Conservation (phyloP, 257 asterid species). For the Nicotiana undulata region DNA sequence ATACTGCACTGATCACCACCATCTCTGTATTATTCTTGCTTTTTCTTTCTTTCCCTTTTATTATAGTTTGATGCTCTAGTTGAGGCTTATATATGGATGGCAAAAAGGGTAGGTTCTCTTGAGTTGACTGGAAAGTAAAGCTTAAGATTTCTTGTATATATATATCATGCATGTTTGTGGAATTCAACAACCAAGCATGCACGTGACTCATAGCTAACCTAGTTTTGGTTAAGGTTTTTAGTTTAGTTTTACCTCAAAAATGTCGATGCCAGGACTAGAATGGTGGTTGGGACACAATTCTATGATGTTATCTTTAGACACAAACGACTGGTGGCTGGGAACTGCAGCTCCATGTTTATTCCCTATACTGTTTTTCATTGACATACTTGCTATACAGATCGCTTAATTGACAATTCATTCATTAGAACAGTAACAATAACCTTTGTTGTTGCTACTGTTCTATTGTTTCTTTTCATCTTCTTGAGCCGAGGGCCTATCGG, state of each 20-base stretch:
- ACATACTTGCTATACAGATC: neutral
- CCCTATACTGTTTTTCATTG: neutral
- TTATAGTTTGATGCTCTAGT: neutral
- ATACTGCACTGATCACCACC: neutral
- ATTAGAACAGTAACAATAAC: neutral
- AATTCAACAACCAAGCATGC: neutral
- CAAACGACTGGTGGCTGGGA: neutral
- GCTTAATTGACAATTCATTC: neutral
- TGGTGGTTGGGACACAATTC: neutral
- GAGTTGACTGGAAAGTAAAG: neutral
- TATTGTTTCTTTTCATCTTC: too few relatives aligned
- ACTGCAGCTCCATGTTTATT: neutral
- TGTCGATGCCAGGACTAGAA: neutral
- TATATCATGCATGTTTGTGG: too few relatives aligned
- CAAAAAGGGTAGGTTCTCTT: neutral
- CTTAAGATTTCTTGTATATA: neutral
- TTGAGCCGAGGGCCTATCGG: too few relatives aligned
- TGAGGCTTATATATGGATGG: neutral
- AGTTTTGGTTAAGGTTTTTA: neutral
- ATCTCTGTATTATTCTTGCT: neutral
- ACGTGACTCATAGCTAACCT: neutral
- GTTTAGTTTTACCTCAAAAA: neutral
- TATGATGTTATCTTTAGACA: neutral
- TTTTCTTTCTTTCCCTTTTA: neutral
- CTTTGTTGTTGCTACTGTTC: too few relatives aligned